Percentiles rank a stretch among this genome's conserved stretches.
These are phyloP conservation scores for Rhizoctonia solani DNA, from an alignment of 1,284 basidiomycete genomes.

Conservation along the genomic window DNA sequence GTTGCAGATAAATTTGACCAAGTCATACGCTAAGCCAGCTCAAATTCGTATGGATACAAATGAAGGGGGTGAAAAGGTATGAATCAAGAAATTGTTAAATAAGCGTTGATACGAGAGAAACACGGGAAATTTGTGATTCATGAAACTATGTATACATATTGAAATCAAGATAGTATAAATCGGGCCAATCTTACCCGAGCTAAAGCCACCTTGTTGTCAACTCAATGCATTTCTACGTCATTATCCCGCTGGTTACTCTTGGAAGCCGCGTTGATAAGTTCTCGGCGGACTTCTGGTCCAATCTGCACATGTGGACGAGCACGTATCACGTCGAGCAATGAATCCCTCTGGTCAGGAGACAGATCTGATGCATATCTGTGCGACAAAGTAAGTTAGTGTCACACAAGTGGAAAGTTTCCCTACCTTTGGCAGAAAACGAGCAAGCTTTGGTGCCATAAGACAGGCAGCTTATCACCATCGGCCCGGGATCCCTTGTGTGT, in stretches of 20 bases:
- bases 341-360: constrained; percentile 97
- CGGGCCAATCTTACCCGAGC: neutral
- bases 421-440: constrained; percentile 93
- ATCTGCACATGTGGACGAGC: constrained; percentile 89
- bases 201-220: too few species aligned
- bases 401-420: constrained; percentile 37
- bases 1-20: constrained; percentile 12
- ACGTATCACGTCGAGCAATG: constrained; percentile 90
- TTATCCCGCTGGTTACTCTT: constrained; percentile 67
- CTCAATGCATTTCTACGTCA: constrained; percentile 56
- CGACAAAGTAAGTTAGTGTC: constrained; percentile 13
- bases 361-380: constrained; percentile 92
- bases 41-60: neutral
- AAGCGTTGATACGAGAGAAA: neutral
- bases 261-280: constrained; percentile 73
- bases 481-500: constrained; percentile 71
- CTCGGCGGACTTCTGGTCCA: constrained; percentile 86
- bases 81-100: neutral
- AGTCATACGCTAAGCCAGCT: constrained; percentile 18
- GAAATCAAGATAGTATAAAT: neutral
- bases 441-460: constrained; percentile 97
- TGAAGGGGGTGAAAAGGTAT: constrained; percentile 9
- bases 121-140: neutral
- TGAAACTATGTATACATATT: neutral
- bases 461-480: constrained; percentile 80